Conservation (phyloP, 192 early-diverging fungal genomes). For the Podila clonocystis region DNA sequence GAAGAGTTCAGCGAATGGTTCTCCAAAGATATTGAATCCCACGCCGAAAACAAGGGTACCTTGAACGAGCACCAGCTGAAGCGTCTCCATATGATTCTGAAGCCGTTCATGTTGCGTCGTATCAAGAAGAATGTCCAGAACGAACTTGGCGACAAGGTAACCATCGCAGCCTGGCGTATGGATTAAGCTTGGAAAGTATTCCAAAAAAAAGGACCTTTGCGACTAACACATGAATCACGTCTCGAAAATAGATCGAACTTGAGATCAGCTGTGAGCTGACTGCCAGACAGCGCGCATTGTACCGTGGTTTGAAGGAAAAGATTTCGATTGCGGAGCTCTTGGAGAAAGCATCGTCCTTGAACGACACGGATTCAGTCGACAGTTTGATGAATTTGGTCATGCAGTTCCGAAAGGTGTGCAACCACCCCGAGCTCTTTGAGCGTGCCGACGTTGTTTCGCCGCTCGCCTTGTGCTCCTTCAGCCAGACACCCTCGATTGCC, state of each 20-base stretch:
- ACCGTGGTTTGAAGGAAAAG: conserved; percentile 80
- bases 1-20: conserved; percentile 97
- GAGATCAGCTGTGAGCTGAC: conserved; percentile 84
- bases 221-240: no score
- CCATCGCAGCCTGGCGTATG: background rate
- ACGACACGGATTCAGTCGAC: conserved; percentile 76
- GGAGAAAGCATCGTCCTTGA: conserved; percentile 70
- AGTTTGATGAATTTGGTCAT: conserved; percentile 95
- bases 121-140: conserved; percentile 92
- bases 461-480: conserved; percentile 67
- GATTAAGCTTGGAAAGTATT: background rate
- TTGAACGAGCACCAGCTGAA: conserved; percentile 88
- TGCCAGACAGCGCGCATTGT: conserved; percentile 75
- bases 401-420: conserved; percentile 93
- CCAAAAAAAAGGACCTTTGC: no score
- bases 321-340: conserved; percentile 81
- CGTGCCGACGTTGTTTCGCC: conserved; percentile 85
- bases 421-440: conserved; percentile 90
- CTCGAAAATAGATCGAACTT: conserved; percentile 70
- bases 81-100: conserved; percentile 90
- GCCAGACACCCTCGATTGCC: conserved; percentile 66
- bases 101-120: conserved; percentile 95
- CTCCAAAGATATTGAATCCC: conserved; percentile 90
- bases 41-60: conserved; percentile 83
- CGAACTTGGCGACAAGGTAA: conserved; percentile 87